phyloP scores from a whole-genome alignment of 768 basidiomycete species.

The Podaxis carcinomalis region DNA sequence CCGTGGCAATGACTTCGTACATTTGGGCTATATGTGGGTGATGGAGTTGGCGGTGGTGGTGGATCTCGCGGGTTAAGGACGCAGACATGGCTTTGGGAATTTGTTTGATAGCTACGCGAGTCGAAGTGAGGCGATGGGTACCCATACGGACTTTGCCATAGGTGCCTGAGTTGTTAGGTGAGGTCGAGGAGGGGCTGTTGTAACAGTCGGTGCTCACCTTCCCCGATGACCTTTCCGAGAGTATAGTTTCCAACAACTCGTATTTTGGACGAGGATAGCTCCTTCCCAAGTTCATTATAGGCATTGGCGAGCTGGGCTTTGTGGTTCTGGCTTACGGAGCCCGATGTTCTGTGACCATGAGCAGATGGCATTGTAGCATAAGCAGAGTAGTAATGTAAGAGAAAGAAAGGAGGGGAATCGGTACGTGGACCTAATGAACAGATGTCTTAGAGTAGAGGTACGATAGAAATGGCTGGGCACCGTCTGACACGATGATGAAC shows the following conservation, averaged over 20 bases:
- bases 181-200: background rate
- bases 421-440: constrained; percentile 26
- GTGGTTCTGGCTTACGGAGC: constrained; percentile 67
- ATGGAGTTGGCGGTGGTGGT: constrained; percentile 95
- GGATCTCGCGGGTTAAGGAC: constrained; percentile 92
- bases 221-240: constrained; percentile 89
- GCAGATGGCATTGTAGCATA: constrained; percentile 43
- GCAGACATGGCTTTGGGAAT: constrained; percentile 93
- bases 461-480: background rate
- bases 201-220: constrained; percentile 53
- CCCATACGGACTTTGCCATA: constrained; percentile 96
- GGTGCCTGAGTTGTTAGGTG: constrained; percentile 52
- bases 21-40: constrained; percentile 95
- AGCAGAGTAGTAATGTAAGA: constrained; percentile 28
- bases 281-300: constrained; percentile 96
- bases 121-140: constrained; percentile 87
- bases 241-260: constrained; percentile 95
- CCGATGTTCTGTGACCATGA: constrained; percentile 57
- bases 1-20: constrained; percentile 97
- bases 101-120: constrained; percentile 95
- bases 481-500: constrained; percentile 5
- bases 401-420: constrained; percentile 29
- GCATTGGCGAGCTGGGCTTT: constrained; percentile 90
- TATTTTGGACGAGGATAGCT: constrained; percentile 86
- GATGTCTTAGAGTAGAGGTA: background rate